Conservation (phyloP, 73 alveolate species). For the Halteria grandinella region DNA sequence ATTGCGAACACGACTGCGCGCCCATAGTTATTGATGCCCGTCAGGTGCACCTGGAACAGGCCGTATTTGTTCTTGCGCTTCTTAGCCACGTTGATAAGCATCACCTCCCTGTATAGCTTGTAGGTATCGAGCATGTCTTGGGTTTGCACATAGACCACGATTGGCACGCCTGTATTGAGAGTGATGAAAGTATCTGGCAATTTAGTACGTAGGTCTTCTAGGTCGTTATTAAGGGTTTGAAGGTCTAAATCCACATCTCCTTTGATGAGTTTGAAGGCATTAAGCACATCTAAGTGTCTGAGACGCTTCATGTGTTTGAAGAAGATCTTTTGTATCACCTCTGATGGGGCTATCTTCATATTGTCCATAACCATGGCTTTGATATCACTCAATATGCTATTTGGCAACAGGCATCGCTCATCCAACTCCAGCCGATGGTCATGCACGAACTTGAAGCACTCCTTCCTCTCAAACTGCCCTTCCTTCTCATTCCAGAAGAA, state of each 20-base stretch:
- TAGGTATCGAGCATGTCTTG: constrained; percentile 16
- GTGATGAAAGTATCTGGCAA: constrained; percentile 5
- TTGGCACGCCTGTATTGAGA: constrained; percentile 8
- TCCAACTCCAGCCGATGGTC: constrained; percentile 50
- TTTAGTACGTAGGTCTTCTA: neutral
- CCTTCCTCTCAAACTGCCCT: constrained; percentile 3
- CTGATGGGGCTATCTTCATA: neutral
- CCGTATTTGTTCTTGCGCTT: constrained; percentile 47
- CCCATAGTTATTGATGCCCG: constrained; percentile 32
- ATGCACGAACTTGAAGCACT: constrained; percentile 19
- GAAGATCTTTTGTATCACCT: neutral
- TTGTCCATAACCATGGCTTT: constrained; percentile 18
- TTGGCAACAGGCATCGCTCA: constrained; percentile 24
- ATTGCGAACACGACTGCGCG: constrained; percentile 13
- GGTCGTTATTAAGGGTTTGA: neutral
- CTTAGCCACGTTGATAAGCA: constrained; percentile 10
- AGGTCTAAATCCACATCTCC: constrained; percentile 25
- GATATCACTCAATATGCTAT: neutral
- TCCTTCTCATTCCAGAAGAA: constrained; percentile 16
- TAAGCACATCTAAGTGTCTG: constrained; percentile 32
- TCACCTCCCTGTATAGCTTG: constrained; percentile 3
- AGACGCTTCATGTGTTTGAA: neutral
- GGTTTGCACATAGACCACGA: constrained; percentile 28
- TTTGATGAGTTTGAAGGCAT: constrained; percentile 5
- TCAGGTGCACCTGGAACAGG: constrained; percentile 7